Evolutionary conservation across 371 early-diverging fungal genomes (phyloP).

Genomic region (Blakeslea trispora): DNA sequence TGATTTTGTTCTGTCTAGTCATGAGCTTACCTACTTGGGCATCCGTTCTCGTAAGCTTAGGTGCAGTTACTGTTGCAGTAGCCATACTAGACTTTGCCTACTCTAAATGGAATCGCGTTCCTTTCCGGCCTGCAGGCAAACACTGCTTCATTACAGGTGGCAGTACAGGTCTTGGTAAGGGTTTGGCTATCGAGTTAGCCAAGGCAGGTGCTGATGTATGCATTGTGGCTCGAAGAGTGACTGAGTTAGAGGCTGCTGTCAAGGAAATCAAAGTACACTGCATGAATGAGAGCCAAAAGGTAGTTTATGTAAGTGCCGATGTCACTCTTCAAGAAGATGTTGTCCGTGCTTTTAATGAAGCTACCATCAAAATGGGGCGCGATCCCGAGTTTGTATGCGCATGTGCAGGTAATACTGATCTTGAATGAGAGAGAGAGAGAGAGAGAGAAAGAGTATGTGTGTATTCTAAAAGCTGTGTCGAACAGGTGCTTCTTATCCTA

Average conservation of each 20-base stretch:
- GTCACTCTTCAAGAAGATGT: slow-evolving; percentile 58
- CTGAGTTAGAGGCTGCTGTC: slow-evolving; percentile 56
- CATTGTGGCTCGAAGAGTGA: slow-evolving; percentile 79
- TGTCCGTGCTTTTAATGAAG: slow-evolving; percentile 63
- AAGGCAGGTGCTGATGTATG: slow-evolving; percentile 84
- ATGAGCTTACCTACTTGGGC: slow-evolving; percentile 46
- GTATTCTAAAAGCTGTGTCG: no score
- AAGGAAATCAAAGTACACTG: slow-evolving; percentile 55
- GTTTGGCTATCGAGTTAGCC: slow-evolving; percentile 75
- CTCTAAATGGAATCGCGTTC: slow-evolving; percentile 29
- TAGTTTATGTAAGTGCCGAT: slow-evolving; percentile 61
- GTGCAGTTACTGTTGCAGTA: slow-evolving; percentile 23
- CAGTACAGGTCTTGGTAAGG: slow-evolving; percentile 90
- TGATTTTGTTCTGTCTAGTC: neutral
- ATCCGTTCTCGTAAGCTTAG: slow-evolving; percentile 37
- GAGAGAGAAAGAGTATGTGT: neutral
- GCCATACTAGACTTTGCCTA: slow-evolving; percentile 28
- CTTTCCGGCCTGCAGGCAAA: slow-evolving; percentile 50
- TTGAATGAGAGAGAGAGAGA: neutral
- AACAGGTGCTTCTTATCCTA: slow-evolving; percentile 65
- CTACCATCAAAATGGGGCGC: slow-evolving; percentile 55
- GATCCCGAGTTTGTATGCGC: slow-evolving; percentile 76
- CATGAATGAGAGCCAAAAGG: slow-evolving; percentile 46
- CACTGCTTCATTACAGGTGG: slow-evolving; percentile 93
- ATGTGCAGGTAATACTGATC: slow-evolving; percentile 85